These are phyloP conservation scores for Gossypium australe DNA, from an alignment of 345 rosid species.

Conservation along the genomic window DNA sequence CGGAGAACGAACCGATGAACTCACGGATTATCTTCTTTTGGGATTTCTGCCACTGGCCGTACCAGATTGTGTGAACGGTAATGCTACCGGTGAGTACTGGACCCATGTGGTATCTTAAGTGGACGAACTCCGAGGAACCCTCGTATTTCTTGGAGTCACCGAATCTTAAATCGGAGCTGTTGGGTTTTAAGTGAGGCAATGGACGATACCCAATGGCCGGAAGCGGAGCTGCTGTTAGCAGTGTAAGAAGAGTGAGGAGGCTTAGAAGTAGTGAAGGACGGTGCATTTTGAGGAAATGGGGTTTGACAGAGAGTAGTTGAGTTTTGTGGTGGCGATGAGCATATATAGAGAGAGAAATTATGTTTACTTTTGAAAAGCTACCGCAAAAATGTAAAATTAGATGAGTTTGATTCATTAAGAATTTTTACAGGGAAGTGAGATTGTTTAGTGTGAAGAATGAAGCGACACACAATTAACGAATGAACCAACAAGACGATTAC, in stretches of 20 bases:
- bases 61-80: constrained; percentile 88
- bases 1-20: constrained; percentile 76
- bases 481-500: not conserved
- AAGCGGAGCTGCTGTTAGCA: constrained; percentile 16
- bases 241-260: constrained; percentile 25
- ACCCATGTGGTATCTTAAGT: constrained; percentile 87
- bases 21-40: constrained; percentile 84
- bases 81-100: constrained; percentile 83
- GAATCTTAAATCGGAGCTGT: constrained; percentile 44
- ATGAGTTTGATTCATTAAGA: too few species aligned
- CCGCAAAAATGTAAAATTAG: too few species aligned
- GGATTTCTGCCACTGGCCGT: constrained; percentile 65
- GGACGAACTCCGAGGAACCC: constrained; percentile 88
- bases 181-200: constrained; percentile 48
- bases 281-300: constrained; percentile 16
- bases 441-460: not conserved
- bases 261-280: constrained; percentile 28
- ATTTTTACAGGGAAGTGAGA: not conserved
- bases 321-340: not conserved
- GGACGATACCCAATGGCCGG: constrained; percentile 57
- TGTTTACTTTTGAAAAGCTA: not conserved
- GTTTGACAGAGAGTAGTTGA: not conserved
- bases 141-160: constrained; percentile 69
- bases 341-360: constrained; percentile 13
- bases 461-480: not conserved